These are phyloP conservation scores for Cryptococcus hybrid DNA, from an alignment of 1,284 basidiomycete species.

Conservation along the genomic window DNA sequence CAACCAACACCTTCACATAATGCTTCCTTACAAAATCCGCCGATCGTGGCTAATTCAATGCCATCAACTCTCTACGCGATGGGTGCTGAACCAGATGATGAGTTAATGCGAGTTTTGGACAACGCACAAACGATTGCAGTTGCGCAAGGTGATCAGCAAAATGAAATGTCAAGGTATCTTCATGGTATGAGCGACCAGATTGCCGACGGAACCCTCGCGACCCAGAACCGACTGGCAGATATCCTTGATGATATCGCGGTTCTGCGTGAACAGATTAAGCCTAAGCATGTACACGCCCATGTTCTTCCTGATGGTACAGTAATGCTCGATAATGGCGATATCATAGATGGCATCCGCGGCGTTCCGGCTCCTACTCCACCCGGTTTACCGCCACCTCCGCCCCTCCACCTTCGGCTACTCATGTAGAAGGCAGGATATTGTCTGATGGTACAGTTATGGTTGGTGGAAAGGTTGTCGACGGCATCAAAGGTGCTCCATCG, in stretches of 20 bases:
- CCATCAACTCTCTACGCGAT: background rate
- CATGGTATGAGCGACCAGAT: slow-evolving; percentile 47
- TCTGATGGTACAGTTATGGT: slow-evolving; percentile 45
- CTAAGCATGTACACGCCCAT: slow-evolving; percentile 36
- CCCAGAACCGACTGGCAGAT: slow-evolving; percentile 35
- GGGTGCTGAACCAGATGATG: background rate
- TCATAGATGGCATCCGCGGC: slow-evolving; percentile 44
- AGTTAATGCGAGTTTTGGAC: slow-evolving; percentile 8
- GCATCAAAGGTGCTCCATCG: slow-evolving; percentile 33
- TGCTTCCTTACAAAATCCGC: background rate
- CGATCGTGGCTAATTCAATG: background rate
- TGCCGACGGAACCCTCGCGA: slow-evolving; percentile 28
- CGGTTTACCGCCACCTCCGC: slow-evolving; percentile 16
- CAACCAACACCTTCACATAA: slow-evolving; percentile 5
- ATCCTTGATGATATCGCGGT: slow-evolving; percentile 39
- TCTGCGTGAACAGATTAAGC: slow-evolving; percentile 39
- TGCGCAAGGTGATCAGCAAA: slow-evolving; percentile 44
- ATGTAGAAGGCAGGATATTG: slow-evolving; percentile 38
- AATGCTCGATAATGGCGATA: slow-evolving; percentile 41
- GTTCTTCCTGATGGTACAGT: slow-evolving; percentile 45
- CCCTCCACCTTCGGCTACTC: slow-evolving; percentile 25
- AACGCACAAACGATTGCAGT: slow-evolving; percentile 34
- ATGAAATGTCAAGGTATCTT: slow-evolving; percentile 47
- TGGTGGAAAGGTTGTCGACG: slow-evolving; percentile 42
- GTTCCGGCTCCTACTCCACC: slow-evolving; percentile 18